Evolutionary conservation across 371 early-diverging fungal genomes (phyloP).

Genomic region (Mucor ambiguus): DNA sequence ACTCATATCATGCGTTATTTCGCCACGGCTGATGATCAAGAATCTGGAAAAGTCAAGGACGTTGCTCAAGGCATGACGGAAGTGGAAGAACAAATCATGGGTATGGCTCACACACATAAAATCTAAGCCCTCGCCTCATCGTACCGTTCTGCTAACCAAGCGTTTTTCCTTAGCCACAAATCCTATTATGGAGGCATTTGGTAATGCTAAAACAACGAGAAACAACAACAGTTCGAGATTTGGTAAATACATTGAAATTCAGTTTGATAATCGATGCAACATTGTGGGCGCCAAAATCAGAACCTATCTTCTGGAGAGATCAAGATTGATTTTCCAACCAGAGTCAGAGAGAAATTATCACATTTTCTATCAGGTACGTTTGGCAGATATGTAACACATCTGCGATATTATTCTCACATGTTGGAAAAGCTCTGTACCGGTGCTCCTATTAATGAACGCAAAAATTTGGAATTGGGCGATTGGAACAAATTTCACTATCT

Average conservation of each 20-base stretch:
- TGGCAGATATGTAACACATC: too few relatives aligned
- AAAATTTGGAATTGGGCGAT: constrained; percentile 73
- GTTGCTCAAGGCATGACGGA: constrained; percentile 67
- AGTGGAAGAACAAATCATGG: constrained; percentile 82
- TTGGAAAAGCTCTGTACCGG: constrained; percentile 79
- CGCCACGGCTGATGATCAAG: constrained; percentile 85
- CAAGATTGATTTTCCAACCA: constrained; percentile 96
- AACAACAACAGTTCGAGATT: constrained; percentile 99
- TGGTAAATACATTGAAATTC: constrained; percentile 98
- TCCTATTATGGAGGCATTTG: constrained; percentile 99
- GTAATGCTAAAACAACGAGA: constrained; percentile 99
- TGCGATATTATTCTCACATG: too few relatives aligned
- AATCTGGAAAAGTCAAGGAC: constrained; percentile 41
- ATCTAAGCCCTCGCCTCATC: neutral
- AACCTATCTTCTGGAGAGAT: constrained; percentile 97
- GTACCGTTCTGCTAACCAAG: neutral
- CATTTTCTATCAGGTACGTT: constrained; percentile 91
- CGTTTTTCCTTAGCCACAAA: constrained; percentile 92
- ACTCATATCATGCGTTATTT: constrained; percentile 98
- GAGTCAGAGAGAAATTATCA: constrained; percentile 97
- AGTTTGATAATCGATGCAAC: constrained; percentile 75
- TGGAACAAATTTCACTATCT: constrained; percentile 87
- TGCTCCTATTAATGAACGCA: constrained; percentile 79
- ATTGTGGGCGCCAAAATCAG: constrained; percentile 96
- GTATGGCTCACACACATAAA: constrained; percentile 25